Evolutionary conservation across 2,329 filamentous ascomycete genomes (phyloP).

Genomic region (Fusarium cicatricum): DNA sequence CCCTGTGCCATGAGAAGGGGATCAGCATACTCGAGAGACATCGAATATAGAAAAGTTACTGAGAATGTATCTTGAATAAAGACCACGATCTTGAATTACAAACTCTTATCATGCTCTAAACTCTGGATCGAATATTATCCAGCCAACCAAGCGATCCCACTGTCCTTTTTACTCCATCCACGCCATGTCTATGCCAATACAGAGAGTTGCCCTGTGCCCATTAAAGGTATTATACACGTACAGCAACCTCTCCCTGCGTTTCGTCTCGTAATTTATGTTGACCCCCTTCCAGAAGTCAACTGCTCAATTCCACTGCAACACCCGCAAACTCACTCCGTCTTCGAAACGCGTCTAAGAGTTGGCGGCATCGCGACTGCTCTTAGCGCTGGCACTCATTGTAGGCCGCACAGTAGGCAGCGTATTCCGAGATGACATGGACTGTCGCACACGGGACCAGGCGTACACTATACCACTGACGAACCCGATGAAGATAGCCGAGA

Average conservation of each 20-base stretch:
- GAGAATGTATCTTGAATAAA: too few relatives aligned
- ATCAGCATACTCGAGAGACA: too few relatives aligned
- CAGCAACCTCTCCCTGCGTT: constrained; percentile 4
- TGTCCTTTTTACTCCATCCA: constrained; percentile 18
- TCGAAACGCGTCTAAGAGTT: constrained; percentile 55
- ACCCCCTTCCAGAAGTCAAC: neutral
- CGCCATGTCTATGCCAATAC: constrained; percentile 19
- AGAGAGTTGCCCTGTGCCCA: constrained; percentile 12
- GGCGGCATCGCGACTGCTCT: constrained; percentile 88
- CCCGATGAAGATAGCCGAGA: constrained; percentile 89
- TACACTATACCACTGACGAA: constrained; percentile 95
- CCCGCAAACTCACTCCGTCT: too few relatives aligned
- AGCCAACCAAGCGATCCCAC: neutral
- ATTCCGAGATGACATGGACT: constrained; percentile 72
- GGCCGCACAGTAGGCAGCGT: constrained; percentile 71
- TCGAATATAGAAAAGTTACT: too few relatives aligned
- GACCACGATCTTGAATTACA: neutral
- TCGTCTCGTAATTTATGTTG: constrained; percentile 5
- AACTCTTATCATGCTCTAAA: neutral
- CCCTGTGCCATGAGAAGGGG: too few relatives aligned
- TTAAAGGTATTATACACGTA: constrained; percentile 27
- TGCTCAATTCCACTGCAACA: too few relatives aligned
- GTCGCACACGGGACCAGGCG: constrained; percentile 71
- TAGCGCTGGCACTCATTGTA: constrained; percentile 86
- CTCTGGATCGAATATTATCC: neutral